phyloP scores from a whole-genome alignment of 805 yeast genomes.

The Candida easanensis region DNA sequence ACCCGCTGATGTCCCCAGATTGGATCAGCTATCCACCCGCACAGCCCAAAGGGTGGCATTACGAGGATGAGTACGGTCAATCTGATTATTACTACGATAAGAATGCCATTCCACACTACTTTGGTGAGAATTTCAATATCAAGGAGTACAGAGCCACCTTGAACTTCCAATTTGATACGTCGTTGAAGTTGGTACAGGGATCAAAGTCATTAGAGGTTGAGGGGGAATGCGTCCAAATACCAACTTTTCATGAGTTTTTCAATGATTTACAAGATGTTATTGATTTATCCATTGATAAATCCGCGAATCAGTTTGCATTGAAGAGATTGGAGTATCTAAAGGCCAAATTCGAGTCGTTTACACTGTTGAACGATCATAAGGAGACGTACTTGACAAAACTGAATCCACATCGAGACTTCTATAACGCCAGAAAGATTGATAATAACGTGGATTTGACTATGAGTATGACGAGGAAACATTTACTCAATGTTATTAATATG shows the following conservation, averaged over 20 bases:
- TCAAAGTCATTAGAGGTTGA: slow-evolving; percentile 1
- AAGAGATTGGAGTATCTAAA: slow-evolving; percentile 31
- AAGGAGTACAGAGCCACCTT: slow-evolving; percentile 25
- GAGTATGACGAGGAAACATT: slow-evolving; percentile 95
- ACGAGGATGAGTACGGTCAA: slow-evolving; percentile 29
- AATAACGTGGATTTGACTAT: slow-evolving; percentile 98
- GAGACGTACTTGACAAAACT: slow-evolving; percentile 72
- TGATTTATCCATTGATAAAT: slow-evolving; percentile 13
- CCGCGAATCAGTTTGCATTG: slow-evolving; percentile 18
- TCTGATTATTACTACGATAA: slow-evolving; percentile 26
- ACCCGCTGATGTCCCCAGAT: slow-evolving; percentile 62
- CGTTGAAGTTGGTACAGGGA: background rate
- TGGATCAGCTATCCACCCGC: slow-evolving; percentile 91
- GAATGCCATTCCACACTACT: slow-evolving; percentile 28
- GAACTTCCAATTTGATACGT: slow-evolving; percentile 3
- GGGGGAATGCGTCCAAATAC: slow-evolving; percentile 22
- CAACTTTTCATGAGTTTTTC: slow-evolving; percentile 30
- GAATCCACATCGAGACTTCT: slow-evolving; percentile 96
- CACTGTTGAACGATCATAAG: slow-evolving; percentile 31
- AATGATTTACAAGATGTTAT: slow-evolving; percentile 30
- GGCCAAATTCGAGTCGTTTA: slow-evolving; percentile 35
- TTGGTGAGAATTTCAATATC: slow-evolving; percentile 36
- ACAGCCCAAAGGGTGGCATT: slow-evolving; percentile 40
- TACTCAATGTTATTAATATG: slow-evolving; percentile 36
- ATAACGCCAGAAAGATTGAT: slow-evolving; percentile 60